Evolutionary conservation across 116 monocot species (phyloP).

Genomic region (Posidonia oceanica): DNA sequence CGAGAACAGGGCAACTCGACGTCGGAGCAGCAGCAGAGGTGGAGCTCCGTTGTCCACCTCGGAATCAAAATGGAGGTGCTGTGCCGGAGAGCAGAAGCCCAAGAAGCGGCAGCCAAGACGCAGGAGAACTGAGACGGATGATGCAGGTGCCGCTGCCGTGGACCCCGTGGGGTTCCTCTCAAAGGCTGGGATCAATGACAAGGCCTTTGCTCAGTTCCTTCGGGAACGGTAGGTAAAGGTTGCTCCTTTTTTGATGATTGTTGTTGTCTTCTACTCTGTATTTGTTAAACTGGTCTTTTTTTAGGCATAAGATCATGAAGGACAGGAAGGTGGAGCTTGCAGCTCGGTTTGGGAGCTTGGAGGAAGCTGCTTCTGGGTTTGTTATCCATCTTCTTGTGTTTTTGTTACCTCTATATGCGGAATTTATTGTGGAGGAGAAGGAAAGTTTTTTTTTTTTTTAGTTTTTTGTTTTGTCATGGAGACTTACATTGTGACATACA

Average conservation of each 20-base stretch:
- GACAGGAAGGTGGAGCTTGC: constrained; percentile 58
- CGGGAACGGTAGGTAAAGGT: constrained; percentile 51
- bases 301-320: constrained; percentile 81
- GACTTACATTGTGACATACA: no score
- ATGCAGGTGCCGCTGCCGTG: constrained; percentile 6
- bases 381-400: constrained; percentile 6
- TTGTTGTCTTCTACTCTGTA: not conserved
- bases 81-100: constrained; percentile 1
- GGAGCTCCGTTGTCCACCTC: not conserved
- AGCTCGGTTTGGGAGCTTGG: constrained; percentile 50
- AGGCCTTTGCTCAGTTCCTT: constrained; percentile 74
- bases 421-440: not conserved
- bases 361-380: constrained; percentile 59
- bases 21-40: not conserved
- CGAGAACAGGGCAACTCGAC: not conserved
- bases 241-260: not conserved
- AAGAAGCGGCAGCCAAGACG: not conserved
- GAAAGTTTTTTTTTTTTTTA: no score
- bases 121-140: not conserved
- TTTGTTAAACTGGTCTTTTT: not conserved
- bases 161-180: constrained; percentile 83
- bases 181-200: constrained; percentile 61
- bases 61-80: constrained; percentile 6
- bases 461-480: no score
- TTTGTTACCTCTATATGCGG: not conserved